phyloP scores from a whole-genome alignment of 768 basidiomycete genomes.

The Tricholoma flavovirens region DNA sequence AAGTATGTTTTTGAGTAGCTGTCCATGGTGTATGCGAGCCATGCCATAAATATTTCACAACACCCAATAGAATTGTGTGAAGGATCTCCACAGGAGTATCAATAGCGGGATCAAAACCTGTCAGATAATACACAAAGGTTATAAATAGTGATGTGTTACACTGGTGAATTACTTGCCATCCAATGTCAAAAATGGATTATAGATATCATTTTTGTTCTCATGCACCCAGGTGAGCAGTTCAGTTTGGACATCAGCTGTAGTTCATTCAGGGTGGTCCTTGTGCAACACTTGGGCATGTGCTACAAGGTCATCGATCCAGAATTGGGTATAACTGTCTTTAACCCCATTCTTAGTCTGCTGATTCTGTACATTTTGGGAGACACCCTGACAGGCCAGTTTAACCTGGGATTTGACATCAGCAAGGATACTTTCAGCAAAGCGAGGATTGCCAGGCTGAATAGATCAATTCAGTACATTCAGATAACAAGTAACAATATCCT shows the following conservation, averaged over 20 bases:
- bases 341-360: slow-evolving; percentile 28
- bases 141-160: not conserved
- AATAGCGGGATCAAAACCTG: slow-evolving; percentile 22
- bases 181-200: slow-evolving; percentile 27
- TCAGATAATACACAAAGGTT: not conserved
- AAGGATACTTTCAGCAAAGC: slow-evolving; percentile 17
- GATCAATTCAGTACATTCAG: not conserved
- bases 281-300: slow-evolving; percentile 14
- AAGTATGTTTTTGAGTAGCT: slow-evolving; percentile 18
- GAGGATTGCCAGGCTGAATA: slow-evolving; percentile 18
- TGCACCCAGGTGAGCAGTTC: slow-evolving; percentile 25
- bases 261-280: slow-evolving; percentile 12
- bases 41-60: slow-evolving; percentile 40
- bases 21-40: slow-evolving; percentile 26
- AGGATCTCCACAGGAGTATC: slow-evolving; percentile 39
- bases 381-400: slow-evolving; percentile 23
- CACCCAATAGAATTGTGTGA: slow-evolving; percentile 38
- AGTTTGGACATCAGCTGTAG: slow-evolving; percentile 15
- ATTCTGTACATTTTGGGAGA: slow-evolving; percentile 20
- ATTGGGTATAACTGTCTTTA: slow-evolving; percentile 33
- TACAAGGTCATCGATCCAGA: slow-evolving; percentile 32
- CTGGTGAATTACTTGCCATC: slow-evolving; percentile 15
- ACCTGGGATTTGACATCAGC: slow-evolving; percentile 26
- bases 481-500: not conserved
- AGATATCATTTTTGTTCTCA: slow-evolving; percentile 15